Evolutionary conservation across 148 eudicot species (phyloP), one percentile per base, ranked within the genome.

Genomic region (Drosera capensis): DNA sequence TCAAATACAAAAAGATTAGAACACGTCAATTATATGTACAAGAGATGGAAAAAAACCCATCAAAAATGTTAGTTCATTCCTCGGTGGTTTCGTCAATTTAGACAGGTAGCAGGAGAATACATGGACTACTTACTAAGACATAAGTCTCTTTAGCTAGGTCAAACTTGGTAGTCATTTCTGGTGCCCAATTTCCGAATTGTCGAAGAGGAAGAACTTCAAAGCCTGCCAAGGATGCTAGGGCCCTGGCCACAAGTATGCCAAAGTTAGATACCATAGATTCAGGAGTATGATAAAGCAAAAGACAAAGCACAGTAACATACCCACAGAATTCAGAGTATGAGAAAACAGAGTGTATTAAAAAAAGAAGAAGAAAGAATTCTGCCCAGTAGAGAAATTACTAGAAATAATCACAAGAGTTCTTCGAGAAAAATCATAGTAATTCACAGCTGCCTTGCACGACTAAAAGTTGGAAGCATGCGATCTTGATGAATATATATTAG

Each of bases 101-200:
- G 11, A 15, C 38, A 34, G 0, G 38, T 34, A 3, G n/a, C n/a
- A 18, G 0, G 1, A 17, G 4, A 40, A 45, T n/a, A 55, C 4
- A 16, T 5, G 3, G 36, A 17, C 48, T 16, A 57, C 88, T 43
- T 45, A 83, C 97, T 92, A 88, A 48, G 55, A 88, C 92, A 50
- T 83, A 83, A 30, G 92, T 88, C 47, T 88, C 97, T 64, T 78
- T 78, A 53, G 75, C 68, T 39, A 79, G 67, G 57, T 78, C 83
- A 64, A 88, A 75, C 65, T 75, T 83, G 17, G 83, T 63, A 14
- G 75, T 55, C 51, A 88, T 73, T 63, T 88, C 94, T 14, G 94
- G 93, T 51, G 77, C 97, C 97, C 95, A 88, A 22, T 66, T 75
- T 46, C 87, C 94, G 55, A 80, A 88, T 62, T 84, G 81, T 47